A percentile compares a stretch with the other conserved stretches of the same genome.
These are phyloP conservation scores for Lepidopterella palustris DNA, from an alignment of 495 filamentous ascomycete genomes.

Conservation along the genomic window DNA sequence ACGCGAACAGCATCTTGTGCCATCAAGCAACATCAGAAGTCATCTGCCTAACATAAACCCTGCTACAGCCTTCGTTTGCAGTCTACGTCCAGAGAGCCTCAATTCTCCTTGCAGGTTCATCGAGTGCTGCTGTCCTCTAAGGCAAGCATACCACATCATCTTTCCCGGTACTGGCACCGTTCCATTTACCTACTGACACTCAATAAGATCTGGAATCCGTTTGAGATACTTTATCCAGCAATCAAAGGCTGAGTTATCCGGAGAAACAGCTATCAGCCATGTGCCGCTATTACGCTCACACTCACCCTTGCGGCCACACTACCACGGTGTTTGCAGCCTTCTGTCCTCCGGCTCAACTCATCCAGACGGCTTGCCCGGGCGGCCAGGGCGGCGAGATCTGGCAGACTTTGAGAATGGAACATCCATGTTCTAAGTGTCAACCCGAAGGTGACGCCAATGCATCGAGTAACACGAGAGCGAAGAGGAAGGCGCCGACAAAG, in stretches of 20 bases:
- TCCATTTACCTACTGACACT: background rate
- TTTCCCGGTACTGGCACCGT: background rate
- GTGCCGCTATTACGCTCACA: constrained; percentile 37
- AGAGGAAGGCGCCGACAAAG: background rate
- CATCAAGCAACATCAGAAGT: background rate
- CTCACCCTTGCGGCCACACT: constrained; percentile 36
- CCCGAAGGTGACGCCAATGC: background rate
- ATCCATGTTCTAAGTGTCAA: constrained; percentile 16
- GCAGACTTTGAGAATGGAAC: constrained; percentile 27
- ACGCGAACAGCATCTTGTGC: constrained; percentile 1
- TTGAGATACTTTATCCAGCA: background rate
- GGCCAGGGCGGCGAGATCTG: constrained; percentile 26
- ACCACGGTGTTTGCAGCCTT: constrained; percentile 31
- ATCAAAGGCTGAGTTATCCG: background rate
- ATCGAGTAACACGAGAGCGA: background rate
- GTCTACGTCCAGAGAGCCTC: background rate
- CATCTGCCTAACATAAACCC: background rate
- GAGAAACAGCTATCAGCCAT: constrained; percentile 7
- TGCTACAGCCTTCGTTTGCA: background rate
- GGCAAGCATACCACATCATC: background rate
- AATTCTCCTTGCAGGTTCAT: background rate
- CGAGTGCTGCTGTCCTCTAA: background rate
- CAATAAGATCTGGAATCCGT: background rate
- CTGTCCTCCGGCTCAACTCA: constrained; percentile 25
- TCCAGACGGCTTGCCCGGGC: constrained; percentile 19